A percentile compares a stretch with the other conserved stretches of the same genome.
Conservation (phyloP, 2,329 filamentous ascomycete species). For the Fusarium virguliforme region DNA sequence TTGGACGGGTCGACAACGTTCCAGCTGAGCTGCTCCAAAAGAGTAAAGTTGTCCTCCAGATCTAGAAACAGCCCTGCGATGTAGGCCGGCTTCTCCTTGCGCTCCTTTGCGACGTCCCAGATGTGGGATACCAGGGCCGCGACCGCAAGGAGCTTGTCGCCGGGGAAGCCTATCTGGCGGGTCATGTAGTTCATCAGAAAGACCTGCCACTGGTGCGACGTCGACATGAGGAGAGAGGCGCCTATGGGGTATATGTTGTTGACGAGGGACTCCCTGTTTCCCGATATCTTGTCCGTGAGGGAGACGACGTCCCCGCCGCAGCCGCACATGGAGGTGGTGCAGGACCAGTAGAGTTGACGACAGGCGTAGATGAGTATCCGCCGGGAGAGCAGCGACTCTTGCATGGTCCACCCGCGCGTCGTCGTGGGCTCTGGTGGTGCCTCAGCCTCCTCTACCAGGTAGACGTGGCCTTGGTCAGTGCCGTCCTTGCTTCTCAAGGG, state of each 20-base stretch:
- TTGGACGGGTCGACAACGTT: not conserved
- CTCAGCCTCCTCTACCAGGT: not conserved
- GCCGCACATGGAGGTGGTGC: not conserved
- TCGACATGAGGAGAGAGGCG: not conserved
- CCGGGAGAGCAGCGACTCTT: not conserved
- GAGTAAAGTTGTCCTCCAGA: not conserved
- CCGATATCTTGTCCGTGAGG: not conserved
- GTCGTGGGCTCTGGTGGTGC: not conserved
- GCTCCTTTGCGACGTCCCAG: not conserved
- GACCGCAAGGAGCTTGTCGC: not conserved
- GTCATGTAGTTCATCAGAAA: not conserved
- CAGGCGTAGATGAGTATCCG: not conserved
- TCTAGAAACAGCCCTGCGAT: not conserved
- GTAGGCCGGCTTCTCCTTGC: not conserved
- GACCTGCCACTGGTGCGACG: not conserved
- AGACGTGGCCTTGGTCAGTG: not conserved
- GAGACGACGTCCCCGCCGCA: not conserved
- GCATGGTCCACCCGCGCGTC: slow-evolving; percentile 4
- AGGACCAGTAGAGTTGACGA: not conserved
- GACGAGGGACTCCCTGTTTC: not conserved
- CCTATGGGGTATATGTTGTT: not conserved
- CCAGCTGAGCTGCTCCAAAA: not conserved
- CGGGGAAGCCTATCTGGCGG: not conserved
- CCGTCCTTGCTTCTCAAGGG: not conserved
- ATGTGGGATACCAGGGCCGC: not conserved